Evolutionary conservation across 805 yeast genomes (phyloP).

Genomic region (Candida ortonii): DNA sequence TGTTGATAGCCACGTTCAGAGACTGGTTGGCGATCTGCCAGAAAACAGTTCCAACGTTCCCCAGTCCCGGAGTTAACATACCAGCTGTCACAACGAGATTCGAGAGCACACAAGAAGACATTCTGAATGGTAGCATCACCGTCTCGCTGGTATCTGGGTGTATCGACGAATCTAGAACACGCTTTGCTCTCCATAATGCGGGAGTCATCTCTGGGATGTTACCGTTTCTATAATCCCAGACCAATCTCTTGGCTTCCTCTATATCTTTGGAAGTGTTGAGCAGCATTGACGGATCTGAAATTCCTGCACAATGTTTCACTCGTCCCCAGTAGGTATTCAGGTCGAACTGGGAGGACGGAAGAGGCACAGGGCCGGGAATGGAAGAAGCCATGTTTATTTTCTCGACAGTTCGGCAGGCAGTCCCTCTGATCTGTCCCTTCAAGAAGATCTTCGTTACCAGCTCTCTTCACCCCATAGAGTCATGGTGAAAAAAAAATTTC

Average conservation of each 20-base stretch:
- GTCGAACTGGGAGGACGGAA: constrained; percentile 82
- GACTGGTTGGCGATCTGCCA: constrained; percentile 99
- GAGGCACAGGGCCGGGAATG: constrained; percentile 72
- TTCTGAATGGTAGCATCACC: constrained; percentile 88
- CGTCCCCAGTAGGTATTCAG: constrained; percentile 86
- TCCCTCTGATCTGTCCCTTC: too few relatives aligned
- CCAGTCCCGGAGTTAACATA: constrained; percentile 93
- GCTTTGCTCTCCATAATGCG: constrained; percentile 85
- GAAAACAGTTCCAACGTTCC: constrained; percentile 85
- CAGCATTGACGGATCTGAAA: constrained; percentile 89
- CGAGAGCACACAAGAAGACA: constrained; percentile 93
- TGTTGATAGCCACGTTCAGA: constrained; percentile 92
- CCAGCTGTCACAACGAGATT: constrained; percentile 95
- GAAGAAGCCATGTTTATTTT: constrained; percentile 72
- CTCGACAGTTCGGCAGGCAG: neutral
- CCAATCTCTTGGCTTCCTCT: constrained; percentile 56
- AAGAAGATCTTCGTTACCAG: too few relatives aligned
- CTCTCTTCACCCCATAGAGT: too few relatives aligned
- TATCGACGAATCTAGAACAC: constrained; percentile 81
- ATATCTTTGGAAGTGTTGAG: constrained; percentile 66
- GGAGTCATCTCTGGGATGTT: constrained; percentile 63
- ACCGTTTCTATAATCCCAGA: constrained; percentile 75
- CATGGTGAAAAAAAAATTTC: too few relatives aligned
- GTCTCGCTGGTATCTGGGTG: constrained; percentile 98
- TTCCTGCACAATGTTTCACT: constrained; percentile 89